phyloP scores from a whole-genome alignment of 23 red algal species.

The Gracilaria domingensis region DNA sequence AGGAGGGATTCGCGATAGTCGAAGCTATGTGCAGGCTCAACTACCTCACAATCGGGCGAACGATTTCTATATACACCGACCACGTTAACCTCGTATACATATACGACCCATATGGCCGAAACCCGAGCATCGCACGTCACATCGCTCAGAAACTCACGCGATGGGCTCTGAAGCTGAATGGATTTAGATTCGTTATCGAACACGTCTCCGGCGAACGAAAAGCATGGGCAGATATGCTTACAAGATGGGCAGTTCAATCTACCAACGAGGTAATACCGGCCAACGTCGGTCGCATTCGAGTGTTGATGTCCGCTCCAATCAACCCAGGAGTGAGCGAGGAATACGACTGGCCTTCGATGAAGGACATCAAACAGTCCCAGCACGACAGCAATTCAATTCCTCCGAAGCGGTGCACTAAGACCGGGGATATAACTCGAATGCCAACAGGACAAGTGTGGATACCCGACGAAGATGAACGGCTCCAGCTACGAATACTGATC shows the following conservation, averaged over 20 bases:
- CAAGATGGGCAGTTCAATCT: background rate
- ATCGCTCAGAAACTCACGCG: slow-evolving; percentile 22
- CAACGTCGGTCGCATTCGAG: background rate
- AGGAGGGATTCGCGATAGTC: slow-evolving; percentile 14
- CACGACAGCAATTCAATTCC: background rate
- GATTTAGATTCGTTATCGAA: slow-evolving; percentile 42
- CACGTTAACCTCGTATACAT: slow-evolving; percentile 32
- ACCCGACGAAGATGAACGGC: background rate
- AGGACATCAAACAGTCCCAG: background rate
- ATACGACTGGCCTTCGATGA: background rate
- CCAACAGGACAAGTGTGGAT: slow-evolving; percentile 19
- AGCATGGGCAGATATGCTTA: background rate
- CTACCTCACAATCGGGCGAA: too few relatives aligned
- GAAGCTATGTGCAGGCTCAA: too few relatives aligned
- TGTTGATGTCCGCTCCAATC: background rate
- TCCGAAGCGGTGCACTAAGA: background rate
- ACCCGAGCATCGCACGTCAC: background rate
- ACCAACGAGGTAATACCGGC: background rate
- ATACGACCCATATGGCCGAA: slow-evolving; percentile 29
- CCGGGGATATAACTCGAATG: background rate
- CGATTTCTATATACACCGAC: slow-evolving; percentile 27
- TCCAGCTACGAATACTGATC: slow-evolving; percentile 20
- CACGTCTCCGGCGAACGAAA: background rate
- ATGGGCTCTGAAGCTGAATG: slow-evolving; percentile 46
- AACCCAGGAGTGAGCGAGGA: background rate